A percentile compares a stretch with the other conserved stretches of the same genome.
Conservation (phyloP, 768 basidiomycete species). For the Auriscalpium vulgare region DNA sequence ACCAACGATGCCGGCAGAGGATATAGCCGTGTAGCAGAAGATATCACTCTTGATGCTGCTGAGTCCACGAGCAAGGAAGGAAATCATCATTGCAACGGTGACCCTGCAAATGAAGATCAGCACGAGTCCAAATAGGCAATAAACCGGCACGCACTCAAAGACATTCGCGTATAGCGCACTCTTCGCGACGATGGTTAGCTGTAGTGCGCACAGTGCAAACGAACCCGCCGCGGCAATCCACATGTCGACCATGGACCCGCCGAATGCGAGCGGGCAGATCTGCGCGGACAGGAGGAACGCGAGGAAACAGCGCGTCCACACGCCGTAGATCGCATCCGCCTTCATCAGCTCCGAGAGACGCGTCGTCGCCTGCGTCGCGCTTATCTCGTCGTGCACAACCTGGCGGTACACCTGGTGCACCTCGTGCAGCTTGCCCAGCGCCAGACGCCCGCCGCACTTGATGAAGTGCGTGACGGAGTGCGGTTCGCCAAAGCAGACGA, state of each 20-base stretch:
- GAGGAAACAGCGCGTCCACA: slow-evolving; percentile 52
- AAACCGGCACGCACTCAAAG: slow-evolving; percentile 57
- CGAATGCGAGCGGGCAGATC: slow-evolving; percentile 80
- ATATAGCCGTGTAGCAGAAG: slow-evolving; percentile 88
- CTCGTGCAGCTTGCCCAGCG: slow-evolving; percentile 75
- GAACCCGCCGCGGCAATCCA: slow-evolving; percentile 66
- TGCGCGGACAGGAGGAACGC: slow-evolving; percentile 64
- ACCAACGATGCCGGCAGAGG: slow-evolving; percentile 76
- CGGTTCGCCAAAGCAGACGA: slow-evolving; percentile 81
- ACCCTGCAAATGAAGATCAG: slow-evolving; percentile 39
- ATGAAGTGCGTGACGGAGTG: slow-evolving; percentile 85
- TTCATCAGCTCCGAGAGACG: slow-evolving; percentile 56
- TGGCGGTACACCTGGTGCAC: slow-evolving; percentile 78
- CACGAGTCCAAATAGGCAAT: slow-evolving; percentile 5
- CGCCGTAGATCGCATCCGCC: slow-evolving; percentile 55
- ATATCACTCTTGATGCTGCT: slow-evolving; percentile 66
- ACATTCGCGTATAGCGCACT: slow-evolving; percentile 81
- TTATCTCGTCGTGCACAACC: slow-evolving; percentile 86
- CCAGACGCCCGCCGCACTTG: slow-evolving; percentile 64
- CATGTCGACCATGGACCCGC: slow-evolving; percentile 79
- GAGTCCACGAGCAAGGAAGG: slow-evolving; percentile 72
- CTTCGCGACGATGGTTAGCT: slow-evolving; percentile 62
- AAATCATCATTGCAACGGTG: slow-evolving; percentile 70
- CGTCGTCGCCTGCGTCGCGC: slow-evolving; percentile 62
- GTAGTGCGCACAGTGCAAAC: slow-evolving; percentile 57